Evolutionary conservation across 1,284 basidiomycete genomes (phyloP).

Genomic region (Lignosus rhinocerotis): DNA sequence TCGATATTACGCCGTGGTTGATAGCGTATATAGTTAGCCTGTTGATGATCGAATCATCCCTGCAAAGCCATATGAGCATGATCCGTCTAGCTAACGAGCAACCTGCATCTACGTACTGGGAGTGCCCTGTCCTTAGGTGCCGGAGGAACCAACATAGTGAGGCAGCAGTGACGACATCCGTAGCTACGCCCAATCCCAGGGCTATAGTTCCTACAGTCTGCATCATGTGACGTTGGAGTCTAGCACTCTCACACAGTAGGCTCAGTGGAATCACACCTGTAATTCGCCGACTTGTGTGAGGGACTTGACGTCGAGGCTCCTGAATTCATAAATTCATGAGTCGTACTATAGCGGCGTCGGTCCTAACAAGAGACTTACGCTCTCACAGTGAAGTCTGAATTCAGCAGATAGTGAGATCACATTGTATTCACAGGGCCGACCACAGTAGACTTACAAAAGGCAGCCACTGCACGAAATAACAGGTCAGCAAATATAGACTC

Average conservation of each 20-base stretch:
- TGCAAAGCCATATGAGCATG: constrained; percentile 27
- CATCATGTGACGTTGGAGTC: not conserved
- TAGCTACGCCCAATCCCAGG: constrained; percentile 45
- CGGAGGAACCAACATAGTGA: constrained; percentile 55
- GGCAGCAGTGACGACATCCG: constrained; percentile 50
- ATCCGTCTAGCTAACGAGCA: not conserved
- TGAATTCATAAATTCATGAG: not conserved
- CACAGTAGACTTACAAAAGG: constrained; percentile 12
- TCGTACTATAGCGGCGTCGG: not conserved
- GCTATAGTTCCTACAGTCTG: constrained; percentile 45
- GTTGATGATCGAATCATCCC: constrained; percentile 61
- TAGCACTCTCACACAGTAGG: not conserved
- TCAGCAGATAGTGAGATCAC: not conserved
- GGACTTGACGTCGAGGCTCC: constrained; percentile 12
- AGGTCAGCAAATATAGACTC: not conserved
- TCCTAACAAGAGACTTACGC: constrained; percentile 9
- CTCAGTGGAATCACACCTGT: constrained; percentile 9
- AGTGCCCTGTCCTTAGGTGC: constrained; percentile 47
- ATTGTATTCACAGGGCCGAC: not conserved
- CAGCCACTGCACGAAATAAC: constrained; percentile 8
- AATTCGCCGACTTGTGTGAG: constrained; percentile 13
- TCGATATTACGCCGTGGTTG: constrained; percentile 63
- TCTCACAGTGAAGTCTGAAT: constrained; percentile 19
- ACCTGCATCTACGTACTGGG: constrained; percentile 34
- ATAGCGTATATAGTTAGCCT: constrained; percentile 53